Evolutionary conservation across 345 rosid species (phyloP), one percentile per base, ranked within the genome.

Genomic region (Salix dunnii): DNA sequence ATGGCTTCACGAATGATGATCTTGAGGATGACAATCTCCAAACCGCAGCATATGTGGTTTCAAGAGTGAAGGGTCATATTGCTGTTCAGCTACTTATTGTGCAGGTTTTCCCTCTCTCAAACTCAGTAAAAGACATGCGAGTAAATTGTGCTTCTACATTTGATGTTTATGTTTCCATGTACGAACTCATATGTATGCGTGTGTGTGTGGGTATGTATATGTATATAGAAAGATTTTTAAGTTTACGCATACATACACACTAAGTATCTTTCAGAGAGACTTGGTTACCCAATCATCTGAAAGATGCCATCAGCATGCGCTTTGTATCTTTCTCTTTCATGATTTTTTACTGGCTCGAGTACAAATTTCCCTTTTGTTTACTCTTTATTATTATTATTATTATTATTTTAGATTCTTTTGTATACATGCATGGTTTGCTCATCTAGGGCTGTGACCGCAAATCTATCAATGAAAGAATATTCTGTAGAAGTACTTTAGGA

Each of bases 1-100:
- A 82, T 80, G 93, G 79, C 74, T 79, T 84, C 55, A 75, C 74
- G 51, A 85, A 82, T 67, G 92, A 89, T 75, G 89, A 88, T 60
- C 73, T 93, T 17, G 92, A 90, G 74, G 93, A 91, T 74, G 94
- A 90, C 79, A 86, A 80, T 86, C 88, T 95, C 71, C 93, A 90
- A 80, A 89, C 91, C 58, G 86, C 87, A 80, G 88, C 94, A 28
- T 89, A 90, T 79, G 92, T 95, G 83, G 84, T 89, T 74, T 90
- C 96, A 46, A 90, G 96, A 82, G 87, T 87, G 85, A 95, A 91
- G 88, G 85, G 90, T 86, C 94, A 93, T 79, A 89, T 93, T 46
- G 77, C 93, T 2, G 81, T 89, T 70, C 99, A 93, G 84, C 90
- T 95, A 70, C 93, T 88, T 46, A 84, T 90, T 71, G 64, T 88